These are phyloP conservation scores for Eucalyptus polybractea DNA, from an alignment of 345 rosid species.

Conservation along the genomic window DNA sequence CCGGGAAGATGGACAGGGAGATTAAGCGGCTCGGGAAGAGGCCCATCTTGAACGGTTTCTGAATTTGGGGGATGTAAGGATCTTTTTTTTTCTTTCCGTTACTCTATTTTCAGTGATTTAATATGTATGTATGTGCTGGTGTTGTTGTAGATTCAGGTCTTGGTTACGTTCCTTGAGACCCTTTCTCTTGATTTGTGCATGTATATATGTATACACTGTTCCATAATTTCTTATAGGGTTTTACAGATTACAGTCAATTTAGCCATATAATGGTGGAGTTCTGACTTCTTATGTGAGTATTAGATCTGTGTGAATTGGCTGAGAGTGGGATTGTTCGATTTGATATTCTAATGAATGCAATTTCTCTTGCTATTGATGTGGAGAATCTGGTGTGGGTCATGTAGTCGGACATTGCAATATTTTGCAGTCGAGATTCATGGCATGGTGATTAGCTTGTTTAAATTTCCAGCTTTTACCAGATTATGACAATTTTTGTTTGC, in stretches of 20 bases:
- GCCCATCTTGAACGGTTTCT: conserved; percentile 59
- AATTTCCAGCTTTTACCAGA: background rate
- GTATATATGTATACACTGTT: background rate
- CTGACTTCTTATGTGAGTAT: background rate
- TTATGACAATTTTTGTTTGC: background rate
- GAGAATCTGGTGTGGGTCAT: background rate
- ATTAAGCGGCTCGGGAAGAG: conserved; percentile 92
- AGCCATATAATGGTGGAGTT: background rate
- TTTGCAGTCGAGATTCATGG: background rate
- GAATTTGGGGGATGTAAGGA: background rate
- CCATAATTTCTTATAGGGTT: background rate
- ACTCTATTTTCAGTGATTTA: background rate
- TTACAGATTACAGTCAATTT: background rate
- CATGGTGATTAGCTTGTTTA: background rate
- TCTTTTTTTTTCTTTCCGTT: background rate
- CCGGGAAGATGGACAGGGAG: conserved; percentile 91
- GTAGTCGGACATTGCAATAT: background rate
- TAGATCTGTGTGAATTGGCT: background rate
- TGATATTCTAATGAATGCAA: background rate
- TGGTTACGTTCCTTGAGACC: background rate
- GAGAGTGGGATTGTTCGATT: background rate
- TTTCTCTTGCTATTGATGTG: background rate
- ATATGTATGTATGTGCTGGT: background rate
- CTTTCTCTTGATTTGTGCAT: background rate
- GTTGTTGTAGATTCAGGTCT: background rate